Base-by-base conservation (phyloP, 345 rosid genomes). In the Corymbia maculata region DNA sequence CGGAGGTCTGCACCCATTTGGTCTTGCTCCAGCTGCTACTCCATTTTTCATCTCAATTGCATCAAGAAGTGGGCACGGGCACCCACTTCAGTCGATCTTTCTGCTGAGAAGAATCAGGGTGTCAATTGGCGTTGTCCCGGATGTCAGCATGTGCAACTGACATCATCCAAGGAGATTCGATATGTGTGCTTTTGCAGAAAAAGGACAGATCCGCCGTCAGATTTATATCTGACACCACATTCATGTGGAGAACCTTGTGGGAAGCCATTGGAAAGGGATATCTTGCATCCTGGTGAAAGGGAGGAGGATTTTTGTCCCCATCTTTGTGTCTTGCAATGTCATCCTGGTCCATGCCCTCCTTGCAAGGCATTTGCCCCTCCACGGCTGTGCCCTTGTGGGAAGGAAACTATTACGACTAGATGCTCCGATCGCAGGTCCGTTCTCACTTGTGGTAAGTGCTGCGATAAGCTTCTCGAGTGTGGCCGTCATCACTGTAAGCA, bases 341-440 rank as follows among this genome's bases (percentile, higher is more conserved):
- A 98, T 87, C 99, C 98, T 42, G 99, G 99, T 80, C 99, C 99
- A 22, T 98, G 99, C 91, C 99, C 99, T 91, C 98, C 99, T 85
- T 98, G 98, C 88, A 98, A 95, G 93, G 95, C 96, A 26, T 98
- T 98, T 93, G 98, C 99, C 87, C 99, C 97, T 13, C 96, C 98
- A 9, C 89, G 93, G 32, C 68, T 88, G 85, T 98, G 99, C 79
- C 99, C 98, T 89, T 98, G 99, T 89, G 98, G 98, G 88, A 98
- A 96, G 92, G 94, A 97, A 90, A 90, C 89, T 80, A 90, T 95
- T 89, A 94, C 98, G 26, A 94, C 96, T n/a, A 93, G 99, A 93
- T 98, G 99, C 89, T 95, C 96, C 6, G 99, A 98, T 89, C 92
- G 96, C 87, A 95, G 90, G 87, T 92, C 97, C 75, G 94, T 93